A percentile compares a stretch with the other conserved stretches of the same genome.
Conservation (phyloP, 495 filamentous ascomycete species). For the Lophium mytilinum region DNA sequence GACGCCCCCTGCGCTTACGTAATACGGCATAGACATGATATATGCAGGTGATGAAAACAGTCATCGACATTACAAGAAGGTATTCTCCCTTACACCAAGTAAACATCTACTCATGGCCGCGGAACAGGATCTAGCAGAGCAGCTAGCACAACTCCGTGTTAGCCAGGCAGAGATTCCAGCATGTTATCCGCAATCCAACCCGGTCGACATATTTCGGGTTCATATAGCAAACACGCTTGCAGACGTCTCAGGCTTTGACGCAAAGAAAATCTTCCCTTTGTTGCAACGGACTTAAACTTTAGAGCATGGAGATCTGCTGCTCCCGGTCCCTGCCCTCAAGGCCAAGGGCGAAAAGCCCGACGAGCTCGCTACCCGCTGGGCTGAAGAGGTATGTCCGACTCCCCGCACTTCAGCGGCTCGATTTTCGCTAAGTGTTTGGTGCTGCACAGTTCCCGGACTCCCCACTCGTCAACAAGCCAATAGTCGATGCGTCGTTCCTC, state of each 20-base stretch:
- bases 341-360: slow-evolving; percentile 75
- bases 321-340: slow-evolving; percentile 69
- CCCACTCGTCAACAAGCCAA: slow-evolving; percentile 63
- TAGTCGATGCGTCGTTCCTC: slow-evolving; percentile 55
- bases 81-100: no score
- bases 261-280: slow-evolving; percentile 63
- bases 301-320: slow-evolving; percentile 79
- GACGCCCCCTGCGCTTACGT: no score
- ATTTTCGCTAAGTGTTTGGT: no score
- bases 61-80: no score
- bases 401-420: no score
- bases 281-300: slow-evolving; percentile 72
- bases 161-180: background rate
- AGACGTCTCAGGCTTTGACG: slow-evolving; percentile 60
- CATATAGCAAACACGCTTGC: slow-evolving; percentile 66
- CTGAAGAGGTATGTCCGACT: no score
- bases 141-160: no score
- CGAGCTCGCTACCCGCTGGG: slow-evolving; percentile 32
- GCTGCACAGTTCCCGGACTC: slow-evolving; percentile 59
- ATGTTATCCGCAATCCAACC: slow-evolving; percentile 60
- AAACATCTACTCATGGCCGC: no score
- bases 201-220: slow-evolving; percentile 76
- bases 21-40: no score
- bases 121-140: no score
- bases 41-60: no score